phyloP scores from a whole-genome alignment of 805 yeast genomes.

The Monosporozyma servazzii region DNA sequence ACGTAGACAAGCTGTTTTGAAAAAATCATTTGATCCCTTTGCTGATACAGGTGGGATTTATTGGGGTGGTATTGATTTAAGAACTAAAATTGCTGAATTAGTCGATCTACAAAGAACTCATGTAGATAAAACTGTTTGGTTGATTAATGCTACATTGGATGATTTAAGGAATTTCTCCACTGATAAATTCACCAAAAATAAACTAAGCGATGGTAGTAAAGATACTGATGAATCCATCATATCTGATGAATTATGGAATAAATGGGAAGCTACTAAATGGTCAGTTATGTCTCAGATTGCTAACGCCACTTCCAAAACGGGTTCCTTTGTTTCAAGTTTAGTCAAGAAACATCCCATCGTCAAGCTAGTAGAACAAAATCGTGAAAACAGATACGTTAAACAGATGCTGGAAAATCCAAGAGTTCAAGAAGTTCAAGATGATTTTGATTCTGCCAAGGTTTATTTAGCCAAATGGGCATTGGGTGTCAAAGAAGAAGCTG shows the following conservation, averaged over 20 bases:
- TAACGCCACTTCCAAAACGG: constrained; percentile 44
- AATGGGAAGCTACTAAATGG: constrained; percentile 59
- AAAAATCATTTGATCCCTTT: constrained; percentile 68
- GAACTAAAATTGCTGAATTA: constrained; percentile 42
- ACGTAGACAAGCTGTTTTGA: constrained; percentile 48
- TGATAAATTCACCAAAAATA: neutral
- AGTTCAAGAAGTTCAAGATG: constrained; percentile 68
- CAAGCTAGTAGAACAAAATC: constrained; percentile 36
- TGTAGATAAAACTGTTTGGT: constrained; percentile 59
- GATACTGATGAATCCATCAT: neutral
- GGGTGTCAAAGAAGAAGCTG: constrained; percentile 87
- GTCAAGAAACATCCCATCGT: constrained; percentile 25
- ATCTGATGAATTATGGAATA: constrained; percentile 15
- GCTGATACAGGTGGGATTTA: constrained; percentile 45
- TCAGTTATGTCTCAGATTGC: constrained; percentile 77
- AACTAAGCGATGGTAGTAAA: neutral
- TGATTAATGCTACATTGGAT: constrained; percentile 66
- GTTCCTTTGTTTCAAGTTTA: constrained; percentile 16
- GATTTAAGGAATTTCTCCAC: constrained; percentile 32
- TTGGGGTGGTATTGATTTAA: constrained; percentile 89
- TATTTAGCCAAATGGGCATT: constrained; percentile 96
- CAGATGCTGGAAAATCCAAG: constrained; percentile 65
- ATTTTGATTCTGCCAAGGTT: constrained; percentile 85
- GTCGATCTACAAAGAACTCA: constrained; percentile 61
- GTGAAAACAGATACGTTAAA: constrained; percentile 31